These are phyloP conservation scores for Melampsora medusae DNA, from an alignment of 1,284 basidiomycete species.

Conservation along the genomic window DNA sequence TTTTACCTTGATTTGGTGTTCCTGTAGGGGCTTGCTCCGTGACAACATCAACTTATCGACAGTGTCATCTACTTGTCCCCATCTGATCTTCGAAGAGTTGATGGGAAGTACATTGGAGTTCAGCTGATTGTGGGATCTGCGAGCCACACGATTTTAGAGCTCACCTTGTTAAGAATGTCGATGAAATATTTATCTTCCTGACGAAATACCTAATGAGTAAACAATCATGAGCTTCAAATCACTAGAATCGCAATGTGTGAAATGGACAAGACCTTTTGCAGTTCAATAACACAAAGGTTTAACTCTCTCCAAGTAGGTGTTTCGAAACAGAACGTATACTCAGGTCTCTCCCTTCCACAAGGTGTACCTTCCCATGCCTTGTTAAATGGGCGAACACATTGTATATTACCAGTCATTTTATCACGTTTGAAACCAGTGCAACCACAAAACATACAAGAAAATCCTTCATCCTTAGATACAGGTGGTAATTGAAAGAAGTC, in stretches of 20 bases:
- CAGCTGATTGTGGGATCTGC: background rate
- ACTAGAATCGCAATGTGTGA: too few relatives aligned
- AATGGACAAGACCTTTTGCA: conserved; percentile 17
- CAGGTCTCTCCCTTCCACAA: conserved; percentile 12
- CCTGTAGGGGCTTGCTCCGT: conserved; percentile 45
- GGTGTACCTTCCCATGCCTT: conserved; percentile 30
- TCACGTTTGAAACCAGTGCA: conserved; percentile 33
- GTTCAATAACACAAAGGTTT: background rate
- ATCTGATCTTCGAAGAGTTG: conserved; percentile 38
- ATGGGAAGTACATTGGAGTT: background rate
- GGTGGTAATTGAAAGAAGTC: conserved; percentile 43
- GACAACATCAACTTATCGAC: conserved; percentile 42
- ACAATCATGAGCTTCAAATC: background rate
- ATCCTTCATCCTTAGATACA: conserved; percentile 27
- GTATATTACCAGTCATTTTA: conserved; percentile 21
- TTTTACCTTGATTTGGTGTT: conserved; percentile 32
- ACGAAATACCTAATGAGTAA: conserved; percentile 47
- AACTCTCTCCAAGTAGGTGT: conserved; percentile 23
- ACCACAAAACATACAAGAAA: conserved; percentile 39
- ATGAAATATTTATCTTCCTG: conserved; percentile 49
- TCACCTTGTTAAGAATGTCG: conserved; percentile 47
- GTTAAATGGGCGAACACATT: conserved; percentile 19
- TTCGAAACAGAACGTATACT: conserved; percentile 38
- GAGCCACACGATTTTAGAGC: background rate
- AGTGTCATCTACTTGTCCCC: conserved; percentile 47